Evolutionary conservation across 805 yeast species (phyloP).

Genomic region (Metschnikowia proteae): DNA sequence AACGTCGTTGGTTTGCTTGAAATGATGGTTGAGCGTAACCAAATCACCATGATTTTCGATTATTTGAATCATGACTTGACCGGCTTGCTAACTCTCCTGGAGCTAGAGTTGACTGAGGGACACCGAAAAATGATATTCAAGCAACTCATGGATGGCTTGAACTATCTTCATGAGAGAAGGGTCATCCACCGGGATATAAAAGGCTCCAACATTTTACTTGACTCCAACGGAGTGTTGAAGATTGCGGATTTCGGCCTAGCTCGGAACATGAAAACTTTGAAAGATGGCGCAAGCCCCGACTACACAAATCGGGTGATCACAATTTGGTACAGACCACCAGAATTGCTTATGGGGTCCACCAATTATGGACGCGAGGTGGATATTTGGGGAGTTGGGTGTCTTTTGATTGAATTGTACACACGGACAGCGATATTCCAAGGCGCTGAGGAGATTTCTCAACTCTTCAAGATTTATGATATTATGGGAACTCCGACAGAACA

Average conservation of each 20-base stretch:
- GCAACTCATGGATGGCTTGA: conserved; percentile 65
- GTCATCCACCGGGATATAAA: conserved; percentile 80
- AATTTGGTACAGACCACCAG: conserved; percentile 97
- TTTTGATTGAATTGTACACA: conserved; percentile 75
- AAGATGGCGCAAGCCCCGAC: conserved; percentile 56
- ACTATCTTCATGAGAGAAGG: conserved; percentile 62
- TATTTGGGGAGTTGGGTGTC: conserved; percentile 96
- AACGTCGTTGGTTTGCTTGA: conserved; percentile 81
- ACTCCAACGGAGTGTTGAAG: conserved; percentile 58
- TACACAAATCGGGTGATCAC: conserved; percentile 96
- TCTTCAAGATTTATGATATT: conserved; percentile 67
- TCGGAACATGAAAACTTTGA: conserved; percentile 61
- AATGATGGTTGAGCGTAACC: conserved; percentile 78
- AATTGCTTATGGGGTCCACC: conserved; percentile 83
- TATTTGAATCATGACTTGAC: conserved; percentile 92
- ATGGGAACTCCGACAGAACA: conserved; percentile 82
- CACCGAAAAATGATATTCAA: conserved; percentile 64
- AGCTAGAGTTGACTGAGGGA: conserved; percentile 54
- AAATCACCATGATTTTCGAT: conserved; percentile 86
- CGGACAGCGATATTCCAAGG: conserved; percentile 82
- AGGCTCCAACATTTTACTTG: conserved; percentile 71
- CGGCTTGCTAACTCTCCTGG: conserved; percentile 78
- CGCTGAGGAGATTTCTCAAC: conserved; percentile 79
- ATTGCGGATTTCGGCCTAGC: conserved; percentile 85
- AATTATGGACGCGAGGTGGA: conserved; percentile 89